A percentile compares a stretch with the other conserved stretches of the same genome.
Conservation (phyloP, 495 filamentous ascomycete genomes). For the Trypethelium eluteriae region DNA sequence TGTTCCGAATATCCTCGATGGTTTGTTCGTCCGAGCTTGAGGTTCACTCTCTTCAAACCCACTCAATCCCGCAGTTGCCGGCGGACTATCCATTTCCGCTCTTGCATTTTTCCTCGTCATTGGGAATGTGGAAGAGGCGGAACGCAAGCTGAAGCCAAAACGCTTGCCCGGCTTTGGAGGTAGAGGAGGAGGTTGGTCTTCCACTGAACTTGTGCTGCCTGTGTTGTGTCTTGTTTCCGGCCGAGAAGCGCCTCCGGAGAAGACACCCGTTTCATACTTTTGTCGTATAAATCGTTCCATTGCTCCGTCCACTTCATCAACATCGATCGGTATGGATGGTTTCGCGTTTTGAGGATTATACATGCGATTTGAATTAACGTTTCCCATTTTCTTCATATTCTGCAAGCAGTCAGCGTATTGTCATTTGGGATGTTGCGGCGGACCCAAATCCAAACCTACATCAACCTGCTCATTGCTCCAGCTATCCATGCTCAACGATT, state of each 20-base stretch:
- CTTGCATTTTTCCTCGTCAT: constrained; percentile 17
- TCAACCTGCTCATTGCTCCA: constrained; percentile 95
- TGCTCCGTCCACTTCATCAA: constrained; percentile 81
- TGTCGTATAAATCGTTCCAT: constrained; percentile 92
- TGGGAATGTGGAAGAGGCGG: constrained; percentile 62
- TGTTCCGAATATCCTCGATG: constrained; percentile 59
- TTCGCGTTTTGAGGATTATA: constrained; percentile 80
- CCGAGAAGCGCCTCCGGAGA: constrained; percentile 38
- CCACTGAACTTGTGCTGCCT: constrained; percentile 42
- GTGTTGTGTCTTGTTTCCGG: constrained; percentile 40
- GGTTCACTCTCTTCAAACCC: constrained; percentile 28
- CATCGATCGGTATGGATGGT: constrained; percentile 74
- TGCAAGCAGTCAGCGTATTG: constrained; percentile 36
- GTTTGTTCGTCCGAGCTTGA: constrained; percentile 46
- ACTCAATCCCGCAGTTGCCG: constrained; percentile 29
- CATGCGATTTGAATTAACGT: constrained; percentile 70
- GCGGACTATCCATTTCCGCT: constrained; percentile 25
- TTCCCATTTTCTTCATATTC: constrained; percentile 90
- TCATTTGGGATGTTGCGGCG: neutral
- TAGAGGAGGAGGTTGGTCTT: constrained; percentile 62
- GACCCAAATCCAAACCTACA: constrained; percentile 43
- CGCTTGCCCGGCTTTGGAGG: constrained; percentile 74
- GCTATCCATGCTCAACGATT: constrained; percentile 94
- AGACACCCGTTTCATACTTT: constrained; percentile 72
- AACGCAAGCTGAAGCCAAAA: constrained; percentile 64